Percentiles rank a stretch among this genome's conserved stretches.
Conservation (phyloP, 1,284 basidiomycete species). For the Kwoniella shivajii region DNA sequence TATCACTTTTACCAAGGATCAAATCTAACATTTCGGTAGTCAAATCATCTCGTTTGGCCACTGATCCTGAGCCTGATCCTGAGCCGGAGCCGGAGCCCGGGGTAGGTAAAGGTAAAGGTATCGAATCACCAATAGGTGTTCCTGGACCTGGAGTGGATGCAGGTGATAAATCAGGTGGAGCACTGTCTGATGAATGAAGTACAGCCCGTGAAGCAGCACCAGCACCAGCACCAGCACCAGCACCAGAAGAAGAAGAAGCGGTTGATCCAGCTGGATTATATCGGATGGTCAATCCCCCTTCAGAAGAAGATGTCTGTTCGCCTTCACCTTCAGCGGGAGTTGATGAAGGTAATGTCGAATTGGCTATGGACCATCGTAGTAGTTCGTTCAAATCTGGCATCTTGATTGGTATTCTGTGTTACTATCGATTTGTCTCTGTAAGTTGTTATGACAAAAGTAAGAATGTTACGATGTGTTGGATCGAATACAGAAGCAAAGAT, state of each 20-base stretch:
- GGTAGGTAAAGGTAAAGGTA: conserved; percentile 6
- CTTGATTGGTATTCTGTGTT: conserved; percentile 3
- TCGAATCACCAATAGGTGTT: conserved; percentile 17
- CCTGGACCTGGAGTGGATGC: conserved; percentile 36
- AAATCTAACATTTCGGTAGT: conserved; percentile 73
- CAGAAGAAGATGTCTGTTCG: conserved; percentile 2
- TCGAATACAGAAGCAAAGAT: not conserved
- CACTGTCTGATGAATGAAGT: conserved; percentile 47
- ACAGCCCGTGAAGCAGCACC: no score
- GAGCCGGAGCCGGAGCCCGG: not conserved
- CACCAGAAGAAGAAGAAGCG: no score
- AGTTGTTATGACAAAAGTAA: not conserved
- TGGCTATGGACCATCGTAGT: conserved; percentile 44
- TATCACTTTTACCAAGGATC: conserved; percentile 83
- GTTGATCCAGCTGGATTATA: conserved; percentile 37
- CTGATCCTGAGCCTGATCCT: no score
- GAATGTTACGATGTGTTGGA: not conserved
- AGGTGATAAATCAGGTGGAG: conserved; percentile 30
- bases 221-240: no score
- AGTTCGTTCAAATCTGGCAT: conserved; percentile 47
- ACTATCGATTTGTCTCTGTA: not conserved
- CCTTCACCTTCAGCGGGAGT: not conserved
- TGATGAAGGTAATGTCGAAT: conserved; percentile 34
- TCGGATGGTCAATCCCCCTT: conserved; percentile 32
- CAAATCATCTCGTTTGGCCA: conserved; percentile 29